Conservation (phyloP, 768 basidiomycete genomes). For the Suillus ampliporus region DNA sequence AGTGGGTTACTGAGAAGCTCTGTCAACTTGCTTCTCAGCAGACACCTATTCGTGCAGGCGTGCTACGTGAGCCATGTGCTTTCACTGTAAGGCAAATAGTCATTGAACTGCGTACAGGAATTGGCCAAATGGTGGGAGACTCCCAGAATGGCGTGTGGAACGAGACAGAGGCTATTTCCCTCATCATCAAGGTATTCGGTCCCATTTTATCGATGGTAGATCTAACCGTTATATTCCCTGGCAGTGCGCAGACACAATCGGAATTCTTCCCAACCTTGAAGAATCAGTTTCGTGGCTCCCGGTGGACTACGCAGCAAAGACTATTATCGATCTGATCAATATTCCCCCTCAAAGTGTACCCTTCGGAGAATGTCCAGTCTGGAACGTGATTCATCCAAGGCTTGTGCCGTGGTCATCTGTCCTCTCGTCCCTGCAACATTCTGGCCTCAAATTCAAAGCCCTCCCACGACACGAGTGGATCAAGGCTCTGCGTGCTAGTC, state of each 20-base stretch:
- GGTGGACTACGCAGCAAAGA: slow-evolving; percentile 54
- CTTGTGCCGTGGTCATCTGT: slow-evolving; percentile 43
- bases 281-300: slow-evolving; percentile 54
- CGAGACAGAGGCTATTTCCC: slow-evolving; percentile 48
- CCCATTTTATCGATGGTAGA: neutral
- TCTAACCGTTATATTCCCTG: slow-evolving; percentile 29
- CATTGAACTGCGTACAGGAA: slow-evolving; percentile 46
- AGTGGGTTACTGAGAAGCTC: slow-evolving; percentile 62
- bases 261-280: slow-evolving; percentile 37
- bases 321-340: slow-evolving; percentile 50
- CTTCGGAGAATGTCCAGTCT: slow-evolving; percentile 24
- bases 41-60: slow-evolving; percentile 25
- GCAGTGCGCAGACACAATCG: slow-evolving; percentile 47
- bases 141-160: slow-evolving; percentile 56
- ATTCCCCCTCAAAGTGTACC: slow-evolving; percentile 5
- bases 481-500: slow-evolving; percentile 27
- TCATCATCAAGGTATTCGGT: slow-evolving; percentile 34
- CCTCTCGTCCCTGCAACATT: slow-evolving; percentile 42
- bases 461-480: slow-evolving; percentile 30
- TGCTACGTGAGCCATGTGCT: slow-evolving; percentile 26
- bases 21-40: slow-evolving; percentile 46
- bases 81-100: neutral
- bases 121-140: slow-evolving; percentile 64
- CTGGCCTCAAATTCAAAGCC: slow-evolving; percentile 38
- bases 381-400: slow-evolving; percentile 25